Conservation (phyloP, 2,329 filamentous ascomycete genomes). For the Penicillium nordicum region DNA sequence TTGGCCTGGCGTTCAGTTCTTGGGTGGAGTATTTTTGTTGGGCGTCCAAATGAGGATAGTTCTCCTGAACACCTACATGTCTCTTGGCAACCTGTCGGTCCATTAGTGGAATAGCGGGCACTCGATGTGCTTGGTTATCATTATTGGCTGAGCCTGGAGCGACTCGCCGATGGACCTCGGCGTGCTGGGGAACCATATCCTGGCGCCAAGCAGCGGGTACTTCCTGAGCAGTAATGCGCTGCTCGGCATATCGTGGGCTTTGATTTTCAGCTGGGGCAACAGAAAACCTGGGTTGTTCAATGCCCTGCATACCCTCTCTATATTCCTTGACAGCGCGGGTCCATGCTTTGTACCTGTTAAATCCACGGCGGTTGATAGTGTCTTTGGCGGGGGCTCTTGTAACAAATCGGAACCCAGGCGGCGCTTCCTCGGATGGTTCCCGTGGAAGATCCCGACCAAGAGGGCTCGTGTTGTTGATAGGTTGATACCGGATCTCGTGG, state of each 20-base stretch:
- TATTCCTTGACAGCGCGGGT: conserved; percentile 44
- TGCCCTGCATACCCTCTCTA: conserved; percentile 28
- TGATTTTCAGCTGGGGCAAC: conserved; percentile 12
- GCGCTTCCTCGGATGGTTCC: conserved; percentile 36
- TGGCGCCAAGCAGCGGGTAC: conserved; percentile 11
- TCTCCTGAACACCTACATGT: conserved; percentile 15
- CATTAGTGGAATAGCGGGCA: conserved; percentile 7
- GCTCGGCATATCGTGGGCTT: conserved; percentile 18
- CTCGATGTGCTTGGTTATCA: conserved; percentile 12
- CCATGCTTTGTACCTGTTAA: conserved; percentile 48
- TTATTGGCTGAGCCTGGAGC: conserved; percentile 13
- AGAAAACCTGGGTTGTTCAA: conserved; percentile 13
- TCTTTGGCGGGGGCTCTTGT: conserved; percentile 31
- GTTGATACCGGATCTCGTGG: conserved; percentile 34
- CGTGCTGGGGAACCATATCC: conserved; percentile 5
- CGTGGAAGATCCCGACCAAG: conserved; percentile 18
- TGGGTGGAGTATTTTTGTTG: conserved; percentile 8
- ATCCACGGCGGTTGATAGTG: conserved; percentile 43
- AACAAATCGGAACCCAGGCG: conserved; percentile 38
- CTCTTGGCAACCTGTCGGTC: conserved; percentile 5
- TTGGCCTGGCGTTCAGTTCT: conserved; percentile 9
- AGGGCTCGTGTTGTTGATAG: conserved; percentile 25
- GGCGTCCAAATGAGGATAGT: conserved; percentile 9
- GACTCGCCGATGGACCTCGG: conserved; percentile 17
- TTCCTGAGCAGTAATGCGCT: conserved; percentile 19